Base-by-base conservation (phyloP, 2,329 filamentous ascomycete genomes). In the Aspergillus melleus region DNA sequence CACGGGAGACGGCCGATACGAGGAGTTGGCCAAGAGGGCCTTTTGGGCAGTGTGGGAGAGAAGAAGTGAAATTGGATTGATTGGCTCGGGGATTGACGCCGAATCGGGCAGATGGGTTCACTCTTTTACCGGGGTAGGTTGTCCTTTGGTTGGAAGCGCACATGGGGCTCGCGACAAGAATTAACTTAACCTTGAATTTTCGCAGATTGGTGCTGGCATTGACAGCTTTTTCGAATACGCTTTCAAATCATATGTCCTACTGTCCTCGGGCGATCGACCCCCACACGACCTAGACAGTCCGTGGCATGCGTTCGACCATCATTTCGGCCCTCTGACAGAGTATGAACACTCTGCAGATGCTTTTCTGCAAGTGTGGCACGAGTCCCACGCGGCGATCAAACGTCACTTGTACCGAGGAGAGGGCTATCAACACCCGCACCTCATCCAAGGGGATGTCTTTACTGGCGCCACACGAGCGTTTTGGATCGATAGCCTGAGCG, bases 221-320 rank as follows among this genome's bases (percentile, higher is more conserved):
- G 95, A 99, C 78, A 97, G 93, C 77, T 99, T 99, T 79, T 98
- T 96, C 71, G 95, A 99, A 77, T 99, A 99, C 76, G 93, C 95
- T 3, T 84, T 98, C 69, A 99, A 99, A 77, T 92, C 92, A 19
- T 88, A 96, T 72, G 90, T 99, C 61, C 78, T 99, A 24, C 85
- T 98, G 22, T 96, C 94, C 2, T 91, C 91, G 1, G 86, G 90
- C 59, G 83, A 74, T 26, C 73, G 70, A 20, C 71, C 74, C 11
- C 61, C 64, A 4, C 71, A 72, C 52, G 68, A 77, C 53, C 47
- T 56, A 11, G 74, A 81, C 22, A 74, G 77, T 64, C 70, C 80
- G 64, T 72, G 80, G 69, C 72, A 79, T 61, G 63, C 75, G 82
- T 82, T 87, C 75, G 90, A 71, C 59, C 85, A 89, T 62, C 87